Evolutionary conservation across 768 basidiomycete genomes (phyloP).

Genomic region (Mrakia hoshinonis): DNA sequence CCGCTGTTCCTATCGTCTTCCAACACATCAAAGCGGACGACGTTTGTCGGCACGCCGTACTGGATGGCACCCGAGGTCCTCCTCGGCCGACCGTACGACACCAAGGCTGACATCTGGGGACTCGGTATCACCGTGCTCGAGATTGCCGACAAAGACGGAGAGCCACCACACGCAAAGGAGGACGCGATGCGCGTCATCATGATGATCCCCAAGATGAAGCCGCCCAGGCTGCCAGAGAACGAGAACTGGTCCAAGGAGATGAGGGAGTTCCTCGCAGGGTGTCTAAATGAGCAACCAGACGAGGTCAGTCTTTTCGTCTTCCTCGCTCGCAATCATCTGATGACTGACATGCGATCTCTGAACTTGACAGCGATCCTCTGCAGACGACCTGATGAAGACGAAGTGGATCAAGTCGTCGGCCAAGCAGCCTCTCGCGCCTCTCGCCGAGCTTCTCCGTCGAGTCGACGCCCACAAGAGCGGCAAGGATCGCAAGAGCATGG

Average conservation of each 20-base stretch:
- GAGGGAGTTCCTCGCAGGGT: slow-evolving; percentile 74
- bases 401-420: slow-evolving; percentile 79
- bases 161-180: slow-evolving; percentile 71
- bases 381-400: slow-evolving; percentile 71
- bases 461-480: slow-evolving; percentile 62
- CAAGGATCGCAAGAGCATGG: slow-evolving; percentile 69
- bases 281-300: slow-evolving; percentile 67
- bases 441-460: slow-evolving; percentile 72
- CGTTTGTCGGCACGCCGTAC: slow-evolving; percentile 91
- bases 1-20: slow-evolving; percentile 57
- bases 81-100: slow-evolving; percentile 79
- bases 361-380: slow-evolving; percentile 61
- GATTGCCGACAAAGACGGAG: slow-evolving; percentile 72
- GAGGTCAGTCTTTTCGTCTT: slow-evolving; percentile 51
- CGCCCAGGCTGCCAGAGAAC: slow-evolving; percentile 66
- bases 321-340: slow-evolving; percentile 13
- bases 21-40: slow-evolving; percentile 82
- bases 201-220: slow-evolving; percentile 73
- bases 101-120: slow-evolving; percentile 98
- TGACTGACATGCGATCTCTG: not conserved
- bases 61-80: slow-evolving; percentile 99
- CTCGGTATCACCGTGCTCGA: slow-evolving; percentile 92
- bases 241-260: slow-evolving; percentile 70
- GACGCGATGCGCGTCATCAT: slow-evolving; percentile 80
- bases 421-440: slow-evolving; percentile 56